Evolutionary conservation across 73 alveolate species (phyloP).

Genomic region (Stentor roeselii): DNA sequence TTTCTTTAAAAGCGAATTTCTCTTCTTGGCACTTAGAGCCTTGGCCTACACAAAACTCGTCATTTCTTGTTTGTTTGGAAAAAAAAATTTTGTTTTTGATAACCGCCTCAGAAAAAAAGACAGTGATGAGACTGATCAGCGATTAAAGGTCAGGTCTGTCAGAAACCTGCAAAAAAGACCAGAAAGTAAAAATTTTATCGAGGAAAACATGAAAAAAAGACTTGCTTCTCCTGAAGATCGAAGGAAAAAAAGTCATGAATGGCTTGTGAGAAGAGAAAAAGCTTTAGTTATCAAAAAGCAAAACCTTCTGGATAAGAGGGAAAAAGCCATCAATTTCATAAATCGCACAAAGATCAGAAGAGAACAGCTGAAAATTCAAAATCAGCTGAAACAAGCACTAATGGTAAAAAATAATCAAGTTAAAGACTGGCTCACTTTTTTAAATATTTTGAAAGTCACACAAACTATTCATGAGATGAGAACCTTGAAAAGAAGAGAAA

Average conservation of each 20-base stretch:
- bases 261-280: not conserved
- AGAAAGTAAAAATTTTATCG: too few species aligned
- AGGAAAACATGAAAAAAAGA: not conserved
- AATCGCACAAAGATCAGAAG: not conserved
- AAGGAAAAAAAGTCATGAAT: too few species aligned
- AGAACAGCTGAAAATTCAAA: not conserved
- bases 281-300: not conserved
- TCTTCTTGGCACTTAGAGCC: too few species aligned
- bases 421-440: not conserved
- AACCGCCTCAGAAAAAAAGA: too few species aligned
- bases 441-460: not conserved
- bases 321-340: not conserved
- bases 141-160: too few species aligned
- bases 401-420: not conserved
- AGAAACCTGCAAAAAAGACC: too few species aligned
- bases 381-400: not conserved
- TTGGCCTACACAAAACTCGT: too few species aligned
- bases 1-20: too few species aligned
- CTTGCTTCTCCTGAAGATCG: not conserved
- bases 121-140: too few species aligned
- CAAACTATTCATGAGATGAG: not conserved
- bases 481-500: not conserved
- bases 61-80: too few species aligned
- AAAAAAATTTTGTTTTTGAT: too few species aligned
- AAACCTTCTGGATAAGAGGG: not conserved